Percentiles rank a stretch among this genome's conserved stretches.
Conservation (phyloP, 2,329 filamentous ascomycete species). For the Exophiala lecanii-corni region DNA sequence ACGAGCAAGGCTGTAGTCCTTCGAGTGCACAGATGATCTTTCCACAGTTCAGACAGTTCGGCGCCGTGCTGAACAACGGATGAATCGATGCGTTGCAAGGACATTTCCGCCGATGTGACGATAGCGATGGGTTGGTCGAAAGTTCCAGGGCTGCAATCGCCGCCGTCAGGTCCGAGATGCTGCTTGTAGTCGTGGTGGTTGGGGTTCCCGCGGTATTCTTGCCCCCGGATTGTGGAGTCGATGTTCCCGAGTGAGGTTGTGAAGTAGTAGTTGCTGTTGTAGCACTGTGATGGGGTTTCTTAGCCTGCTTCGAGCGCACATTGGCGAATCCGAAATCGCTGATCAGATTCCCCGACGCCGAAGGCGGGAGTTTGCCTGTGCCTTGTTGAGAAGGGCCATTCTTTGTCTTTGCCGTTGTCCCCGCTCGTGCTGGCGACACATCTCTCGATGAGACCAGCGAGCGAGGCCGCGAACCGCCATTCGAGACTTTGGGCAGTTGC, state of each 20-base stretch:
- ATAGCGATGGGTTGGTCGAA: conserved; percentile 77
- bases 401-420: too few relatives aligned
- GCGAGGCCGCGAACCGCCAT: conserved; percentile 29
- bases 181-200: conserved; percentile 42
- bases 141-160: conserved; percentile 86
- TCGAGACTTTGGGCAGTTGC: conserved; percentile 38
- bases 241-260: conserved; percentile 59
- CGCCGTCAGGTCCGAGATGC: conserved; percentile 56
- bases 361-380: conserved; percentile 52
- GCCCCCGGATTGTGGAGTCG: conserved; percentile 57
- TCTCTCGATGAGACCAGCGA: conserved; percentile 44
- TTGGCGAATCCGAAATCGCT: conserved; percentile 63
- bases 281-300: conserved; percentile 47
- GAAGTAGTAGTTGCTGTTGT: conserved; percentile 9
- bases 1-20: conserved; percentile 89
- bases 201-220: too few relatives aligned
- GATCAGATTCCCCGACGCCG: conserved; percentile 72
- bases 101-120: conserved; percentile 62
- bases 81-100: conserved; percentile 85
- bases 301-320: conserved; percentile 54
- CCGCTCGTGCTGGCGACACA: conserved; percentile 39
- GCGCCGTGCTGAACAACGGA: conserved; percentile 81
- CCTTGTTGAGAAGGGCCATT: conserved; percentile 1
- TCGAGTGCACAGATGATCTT: conserved; percentile 95
- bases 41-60: conserved; percentile 87